phyloP scores from a whole-genome alignment of 768 basidiomycete genomes.

The Russula lepida region DNA sequence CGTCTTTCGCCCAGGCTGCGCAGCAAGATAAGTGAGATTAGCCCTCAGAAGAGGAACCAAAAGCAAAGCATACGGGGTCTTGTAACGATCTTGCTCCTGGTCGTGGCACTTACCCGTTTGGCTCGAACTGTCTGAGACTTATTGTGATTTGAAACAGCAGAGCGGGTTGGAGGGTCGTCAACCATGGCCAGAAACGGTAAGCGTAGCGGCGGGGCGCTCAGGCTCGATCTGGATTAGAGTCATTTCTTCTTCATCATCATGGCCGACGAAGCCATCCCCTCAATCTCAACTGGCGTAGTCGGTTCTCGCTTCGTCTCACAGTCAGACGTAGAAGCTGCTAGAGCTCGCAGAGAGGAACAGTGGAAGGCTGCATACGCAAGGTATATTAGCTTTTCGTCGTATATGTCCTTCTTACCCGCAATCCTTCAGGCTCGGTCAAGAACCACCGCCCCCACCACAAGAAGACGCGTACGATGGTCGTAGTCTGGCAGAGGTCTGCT shows the following conservation, averaged over 20 bases:
- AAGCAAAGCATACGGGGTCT: slow-evolving; percentile 14
- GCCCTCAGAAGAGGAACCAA: no score
- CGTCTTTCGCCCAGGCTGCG: slow-evolving; percentile 18
- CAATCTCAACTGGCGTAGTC: slow-evolving; percentile 60
- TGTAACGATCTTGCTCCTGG: slow-evolving; percentile 9
- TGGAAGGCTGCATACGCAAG: slow-evolving; percentile 89
- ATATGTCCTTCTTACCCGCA: slow-evolving; percentile 28
- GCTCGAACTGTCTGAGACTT: background rate
- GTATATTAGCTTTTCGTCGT: slow-evolving; percentile 29
- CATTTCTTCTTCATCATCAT: no score
- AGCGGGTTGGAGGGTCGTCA: background rate
- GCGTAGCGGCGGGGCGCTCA: background rate
- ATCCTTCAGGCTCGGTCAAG: slow-evolving; percentile 61
- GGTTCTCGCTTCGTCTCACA: slow-evolving; percentile 82
- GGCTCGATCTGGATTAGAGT: no score
- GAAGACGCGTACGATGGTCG: slow-evolving; percentile 78
- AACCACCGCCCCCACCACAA: slow-evolving; percentile 65
- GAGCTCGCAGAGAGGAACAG: slow-evolving; percentile 65
- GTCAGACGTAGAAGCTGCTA: slow-evolving; percentile 67
- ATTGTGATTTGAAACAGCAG: background rate
- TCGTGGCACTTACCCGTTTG: background rate
- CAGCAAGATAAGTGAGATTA: no score
- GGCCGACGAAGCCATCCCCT: slow-evolving; percentile 43
- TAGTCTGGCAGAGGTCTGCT: slow-evolving; percentile 78
- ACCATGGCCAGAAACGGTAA: background rate